phyloP scores from a whole-genome alignment of 108 stramenopile genomes.

The Fistulifera pelliculosa region DNA sequence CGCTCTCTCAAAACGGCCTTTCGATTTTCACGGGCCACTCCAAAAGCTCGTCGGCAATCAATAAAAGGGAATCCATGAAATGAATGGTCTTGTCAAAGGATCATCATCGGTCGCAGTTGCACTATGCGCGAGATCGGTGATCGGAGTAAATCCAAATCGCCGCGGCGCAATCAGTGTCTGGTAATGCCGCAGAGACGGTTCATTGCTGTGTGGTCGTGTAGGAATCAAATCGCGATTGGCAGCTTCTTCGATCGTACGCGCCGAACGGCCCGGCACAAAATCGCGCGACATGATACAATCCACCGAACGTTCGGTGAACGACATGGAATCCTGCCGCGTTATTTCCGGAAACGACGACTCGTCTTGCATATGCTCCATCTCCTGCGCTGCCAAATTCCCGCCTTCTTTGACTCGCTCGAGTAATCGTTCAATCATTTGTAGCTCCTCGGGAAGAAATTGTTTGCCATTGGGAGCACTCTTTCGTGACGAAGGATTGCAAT shows the following conservation, averaged over 20 bases:
- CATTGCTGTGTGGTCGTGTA: constrained; percentile 48
- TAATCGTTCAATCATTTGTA: constrained; percentile 60
- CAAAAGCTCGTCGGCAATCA: constrained; percentile 68
- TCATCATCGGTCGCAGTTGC: not conserved
- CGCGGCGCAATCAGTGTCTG: constrained; percentile 42
- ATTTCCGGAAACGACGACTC: constrained; percentile 14
- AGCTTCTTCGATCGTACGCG: constrained; percentile 40
- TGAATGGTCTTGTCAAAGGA: constrained; percentile 59
- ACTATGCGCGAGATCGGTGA: constrained; percentile 25
- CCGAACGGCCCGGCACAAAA: not conserved
- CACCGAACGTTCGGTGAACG: too few relatives aligned
- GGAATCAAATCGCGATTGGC: constrained; percentile 54
- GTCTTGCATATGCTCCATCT: not conserved
- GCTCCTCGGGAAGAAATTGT: constrained; percentile 65
- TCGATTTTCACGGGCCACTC: constrained; percentile 38
- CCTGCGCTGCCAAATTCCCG: constrained; percentile 16
- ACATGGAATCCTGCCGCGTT: too few relatives aligned
- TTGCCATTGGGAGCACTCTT: not conserved
- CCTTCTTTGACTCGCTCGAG: constrained; percentile 48
- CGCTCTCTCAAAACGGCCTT: constrained; percentile 40
- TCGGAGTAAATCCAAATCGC: constrained; percentile 51
- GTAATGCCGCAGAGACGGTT: constrained; percentile 46
- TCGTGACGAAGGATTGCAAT: not conserved
- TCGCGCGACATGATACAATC: not conserved
- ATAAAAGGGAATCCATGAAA: constrained; percentile 72